phyloP scores from a whole-genome alignment of 768 basidiomycete species.

The Phallus indusiatus region DNA sequence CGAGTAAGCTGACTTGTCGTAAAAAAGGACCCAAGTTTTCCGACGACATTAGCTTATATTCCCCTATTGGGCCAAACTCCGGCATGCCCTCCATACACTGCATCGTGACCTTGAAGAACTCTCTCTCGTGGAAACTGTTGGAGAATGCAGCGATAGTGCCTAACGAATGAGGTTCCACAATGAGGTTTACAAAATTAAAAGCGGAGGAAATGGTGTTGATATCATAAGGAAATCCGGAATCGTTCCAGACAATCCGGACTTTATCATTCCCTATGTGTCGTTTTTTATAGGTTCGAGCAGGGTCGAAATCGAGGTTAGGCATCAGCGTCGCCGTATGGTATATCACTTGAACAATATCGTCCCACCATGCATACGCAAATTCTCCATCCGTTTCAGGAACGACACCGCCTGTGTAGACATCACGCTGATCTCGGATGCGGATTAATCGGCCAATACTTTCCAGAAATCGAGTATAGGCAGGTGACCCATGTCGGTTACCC shows the following conservation, averaged over 20 bases:
- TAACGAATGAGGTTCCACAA: constrained; percentile 87
- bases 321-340: constrained; percentile 97
- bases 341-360: constrained; percentile 90
- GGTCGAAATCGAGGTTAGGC: constrained; percentile 68
- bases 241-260: constrained; percentile 96
- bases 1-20: constrained; percentile 76
- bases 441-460: constrained; percentile 84
- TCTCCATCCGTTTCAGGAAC: constrained; percentile 90
- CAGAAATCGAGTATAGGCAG: constrained; percentile 89
- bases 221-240: constrained; percentile 78
- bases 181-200: constrained; percentile 96
- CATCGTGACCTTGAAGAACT: constrained; percentile 92
- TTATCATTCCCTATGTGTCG: constrained; percentile 95
- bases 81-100: constrained; percentile 87
- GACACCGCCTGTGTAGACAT: constrained; percentile 88
- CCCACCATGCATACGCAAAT: constrained; percentile 99
- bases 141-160: constrained; percentile 81
- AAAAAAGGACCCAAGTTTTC: constrained; percentile 80
- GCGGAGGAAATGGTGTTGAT: constrained; percentile 90
- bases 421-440: constrained; percentile 78
- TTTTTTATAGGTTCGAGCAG: constrained; percentile 77
- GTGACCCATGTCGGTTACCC: constrained; percentile 84
- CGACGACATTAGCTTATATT: constrained; percentile 90
- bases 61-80: constrained; percentile 86
- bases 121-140: constrained; percentile 76